Evolutionary conservation across 2,329 filamentous ascomycete genomes (phyloP), one percentile per base, ranked within the genome.

Genomic region (Thermoascus crustaceus): DNA sequence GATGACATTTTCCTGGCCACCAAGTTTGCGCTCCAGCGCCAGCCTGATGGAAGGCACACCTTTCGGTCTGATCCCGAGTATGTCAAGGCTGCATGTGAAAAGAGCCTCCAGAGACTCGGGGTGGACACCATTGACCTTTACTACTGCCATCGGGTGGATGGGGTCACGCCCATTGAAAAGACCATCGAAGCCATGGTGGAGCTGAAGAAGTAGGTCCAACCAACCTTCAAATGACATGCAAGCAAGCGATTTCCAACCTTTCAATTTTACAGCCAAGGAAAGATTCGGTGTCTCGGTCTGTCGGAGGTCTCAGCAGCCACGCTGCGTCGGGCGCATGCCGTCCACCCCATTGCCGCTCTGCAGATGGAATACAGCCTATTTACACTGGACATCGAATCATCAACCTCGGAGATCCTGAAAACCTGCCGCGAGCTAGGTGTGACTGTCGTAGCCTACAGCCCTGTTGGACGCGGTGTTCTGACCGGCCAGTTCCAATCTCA

Each of bases 311-410:
- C 58, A 7, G 60, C 64, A 10, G 47, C 50, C 4, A 69, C 67
- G 1, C 54, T 73, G 13, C 62, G 66, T 7, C 58, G 68, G 10
- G 71, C 71, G 3, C 46, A 49, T 43, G 55, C 54, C 8, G 50
- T 73, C 2, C 58, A 62, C 35, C 64, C 59, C 1, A 64, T 74
- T 32, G 54, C 60, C 7, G 66, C 64, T 4, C 60, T 67, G 16
- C 68, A 73, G 52, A 54, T 67, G 22, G 69, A 70, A 46, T 71
- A 66, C 49, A 64, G 57, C 4, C 58, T 61, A 0, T 69, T 67
- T 41, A 50, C 55, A 1, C 46, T 60, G 6, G 63, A 68, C 25
- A 67, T 71, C 30, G 68, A 72, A 40, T 52, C 51, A 0, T 40
- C 58, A 14, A 17, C 39, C 34, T 59, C 56, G 3, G 43, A 64